Evolutionary conservation across 345 rosid genomes (phyloP), one percentile per base, ranked within the genome.

Genomic region (Luvunga scandens): DNA sequence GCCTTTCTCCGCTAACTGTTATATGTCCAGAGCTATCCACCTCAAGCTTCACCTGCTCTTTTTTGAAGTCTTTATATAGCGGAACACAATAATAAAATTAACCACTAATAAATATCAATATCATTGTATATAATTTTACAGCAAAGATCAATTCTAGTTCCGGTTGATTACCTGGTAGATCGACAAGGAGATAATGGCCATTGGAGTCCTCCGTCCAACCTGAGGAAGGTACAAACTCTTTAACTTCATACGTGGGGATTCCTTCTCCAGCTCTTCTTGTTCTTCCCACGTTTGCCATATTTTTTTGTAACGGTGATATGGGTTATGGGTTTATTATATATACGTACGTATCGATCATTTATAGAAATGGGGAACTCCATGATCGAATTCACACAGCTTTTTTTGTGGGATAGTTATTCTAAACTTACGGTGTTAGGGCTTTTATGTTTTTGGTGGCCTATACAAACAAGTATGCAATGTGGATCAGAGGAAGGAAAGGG

Each of bases 141-240:
- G 18, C 13, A 13, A 45, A 13, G 50, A 45, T 45, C 50, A 45
- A 13, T 13, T 45, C 16, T 2, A 10, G 14, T 45, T 45, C 19
- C 27, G 67, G 9, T 31, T 67, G 22, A 50, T 18, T 89, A 89
- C 94, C 90, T 2, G 91, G 94, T 75, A 91, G 90, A 83, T 87
- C 83, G 24, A 91, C 45, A 4, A 85, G 86, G 78, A 91, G 91
- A 83, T 63, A 81, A 79, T 84, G 82, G 82, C 56, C 68, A 22
- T 78, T 31, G 9, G 82, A 56, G 78, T 89, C 91, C 56, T 88
- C 87, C 0, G 74, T 75, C 94, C 92, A 91, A 73, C 71, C 87
- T 0, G 85, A 82, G 68, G 87, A 71, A 62, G 92, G 91, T 19
- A 62, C 80, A 27, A 85, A 57, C 75, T 80, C 83, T 64, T 82